Evolutionary conservation across 306 rosid genomes (phyloP), one percentile per base, ranked within the genome.

Genomic region (Gleditsia sinensis): DNA sequence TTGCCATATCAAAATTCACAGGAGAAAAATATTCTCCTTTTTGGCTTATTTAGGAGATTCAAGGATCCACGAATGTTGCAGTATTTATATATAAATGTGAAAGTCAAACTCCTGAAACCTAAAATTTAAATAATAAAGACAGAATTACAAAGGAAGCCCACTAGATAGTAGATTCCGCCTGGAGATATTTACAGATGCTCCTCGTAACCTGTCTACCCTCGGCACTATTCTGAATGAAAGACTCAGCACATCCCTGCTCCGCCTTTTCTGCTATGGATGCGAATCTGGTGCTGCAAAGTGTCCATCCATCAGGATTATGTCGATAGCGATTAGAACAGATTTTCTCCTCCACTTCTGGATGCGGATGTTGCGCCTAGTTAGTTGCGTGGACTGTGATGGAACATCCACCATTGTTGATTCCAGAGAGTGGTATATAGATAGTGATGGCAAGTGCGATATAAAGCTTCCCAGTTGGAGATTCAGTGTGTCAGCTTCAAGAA

Each of bases 161-260:
- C 74, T 71, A 16, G 96, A 84, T 80, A 1, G 74, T 71, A 16
- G 96, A 84, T 80, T 92, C 96, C 27, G 98, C 87, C 82, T 94
- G 96, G 60, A 91, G 93, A 86, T 88, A 94, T 69, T 83, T 91
- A 83, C 98, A 90, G 32, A 94, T 94, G 76, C 93, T 84, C 88
- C 91, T 97, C 98, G 91, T 94, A 37, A 88, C 97, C 85, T 91
- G 96, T 74, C 96, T 92, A 70, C 98, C 90, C 82, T 87, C 90
- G 25, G 76, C 90, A 81, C 95, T 88, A 70, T 91, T 89, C 82
- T 91, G 97, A 83, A 90, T 83, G 42, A 90, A 87, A 88, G 65
- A 85, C 66, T 94, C 98, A 2, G 90, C 98, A 23, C 90, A 94
- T 2, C 91, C 78, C 51, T 90, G 93, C 82, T 94, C 98, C 28